These are phyloP conservation scores for Xeromyces bisporus DNA, from an alignment of 495 filamentous ascomycete genomes.

Conservation along the genomic window DNA sequence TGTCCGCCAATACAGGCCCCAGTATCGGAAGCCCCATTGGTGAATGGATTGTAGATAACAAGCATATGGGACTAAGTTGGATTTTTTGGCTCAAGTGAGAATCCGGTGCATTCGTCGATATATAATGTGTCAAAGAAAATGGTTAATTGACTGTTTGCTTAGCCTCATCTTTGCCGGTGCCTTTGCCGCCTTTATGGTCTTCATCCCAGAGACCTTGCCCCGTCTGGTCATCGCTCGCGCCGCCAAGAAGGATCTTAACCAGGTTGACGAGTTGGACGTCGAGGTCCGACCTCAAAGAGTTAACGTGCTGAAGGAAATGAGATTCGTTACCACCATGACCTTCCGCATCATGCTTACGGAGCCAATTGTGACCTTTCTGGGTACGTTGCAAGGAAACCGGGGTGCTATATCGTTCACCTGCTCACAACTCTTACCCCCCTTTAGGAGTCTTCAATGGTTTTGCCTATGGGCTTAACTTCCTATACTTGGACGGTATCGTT, in stretches of 20 bases:
- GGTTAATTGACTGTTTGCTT: background rate
- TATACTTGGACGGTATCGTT: conserved; percentile 22
- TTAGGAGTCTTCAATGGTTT: conserved; percentile 16
- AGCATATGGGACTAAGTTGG: conserved; percentile 17
- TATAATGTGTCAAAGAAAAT: too few relatives aligned
- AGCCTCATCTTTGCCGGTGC: conserved; percentile 14
- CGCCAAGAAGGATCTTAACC: conserved; percentile 2
- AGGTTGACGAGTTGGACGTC: conserved; percentile 8
- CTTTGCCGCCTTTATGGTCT: conserved; percentile 13
- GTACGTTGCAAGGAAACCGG: too few relatives aligned
- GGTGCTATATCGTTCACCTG: too few relatives aligned
- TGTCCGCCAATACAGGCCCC: conserved; percentile 18
- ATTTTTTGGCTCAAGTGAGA: conserved; percentile 17
- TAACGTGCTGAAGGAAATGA: conserved; percentile 15
- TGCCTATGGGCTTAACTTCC: conserved; percentile 16
- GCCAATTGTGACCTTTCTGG: conserved; percentile 18
- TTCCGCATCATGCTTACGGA: conserved; percentile 22
- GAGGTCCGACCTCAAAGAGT: conserved; percentile 10
- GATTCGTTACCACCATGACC: conserved; percentile 21
- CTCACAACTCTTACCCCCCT: background rate
- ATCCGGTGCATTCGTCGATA: too few relatives aligned
- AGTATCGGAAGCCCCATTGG: conserved; percentile 19
- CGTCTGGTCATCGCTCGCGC: conserved; percentile 15
- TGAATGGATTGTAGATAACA: conserved; percentile 15
- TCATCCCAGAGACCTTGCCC: conserved; percentile 20